Conservation (phyloP, 192 early-diverging fungal genomes). For the Podochytrium sp. region DNA sequence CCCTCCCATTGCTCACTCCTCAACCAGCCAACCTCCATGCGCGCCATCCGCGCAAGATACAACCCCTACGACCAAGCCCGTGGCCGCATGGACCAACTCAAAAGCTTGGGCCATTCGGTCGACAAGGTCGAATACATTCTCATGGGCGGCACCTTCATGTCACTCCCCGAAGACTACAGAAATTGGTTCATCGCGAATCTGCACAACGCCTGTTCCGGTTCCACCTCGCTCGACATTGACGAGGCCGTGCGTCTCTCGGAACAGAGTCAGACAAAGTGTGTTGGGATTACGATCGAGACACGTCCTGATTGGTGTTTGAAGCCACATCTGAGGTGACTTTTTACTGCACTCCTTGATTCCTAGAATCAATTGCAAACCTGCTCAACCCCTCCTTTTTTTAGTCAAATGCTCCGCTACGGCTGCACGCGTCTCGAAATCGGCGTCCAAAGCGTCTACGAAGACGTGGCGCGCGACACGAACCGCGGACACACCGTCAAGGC, state of each 20-base stretch:
- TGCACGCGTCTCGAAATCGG: constrained; percentile 98
- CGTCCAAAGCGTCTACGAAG: constrained; percentile 99
- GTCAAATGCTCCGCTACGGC: constrained; percentile 98
- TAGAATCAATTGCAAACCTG: too few species aligned
- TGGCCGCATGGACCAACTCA: constrained; percentile 93
- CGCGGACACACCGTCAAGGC: constrained; percentile 97
- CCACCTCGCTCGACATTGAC: constrained; percentile 86
- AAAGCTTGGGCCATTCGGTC: constrained; percentile 89
- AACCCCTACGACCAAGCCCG: constrained; percentile 95
- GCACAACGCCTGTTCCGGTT: constrained; percentile 95
- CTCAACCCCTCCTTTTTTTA: too few species aligned
- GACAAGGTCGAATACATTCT: constrained; percentile 98
- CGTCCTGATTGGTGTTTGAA: constrained; percentile 98
- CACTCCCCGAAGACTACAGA: constrained; percentile 89
- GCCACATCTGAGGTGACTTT: constrained; percentile 79
- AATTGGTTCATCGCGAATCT: constrained; percentile 98
- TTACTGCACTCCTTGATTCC: too few species aligned
- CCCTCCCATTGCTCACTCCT: too few species aligned
- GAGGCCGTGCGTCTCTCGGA: constrained; percentile 98
- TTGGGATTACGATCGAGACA: constrained; percentile 99
- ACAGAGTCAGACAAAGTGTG: constrained; percentile 94
- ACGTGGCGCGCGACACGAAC: constrained; percentile 98
- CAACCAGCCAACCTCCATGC: constrained; percentile 97
- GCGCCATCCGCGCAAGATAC: constrained; percentile 97
- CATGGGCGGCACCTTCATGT: constrained; percentile 99